phyloP scores from a whole-genome alignment of 1,139 yeast genomes.

The Pichia sp. region DNA sequence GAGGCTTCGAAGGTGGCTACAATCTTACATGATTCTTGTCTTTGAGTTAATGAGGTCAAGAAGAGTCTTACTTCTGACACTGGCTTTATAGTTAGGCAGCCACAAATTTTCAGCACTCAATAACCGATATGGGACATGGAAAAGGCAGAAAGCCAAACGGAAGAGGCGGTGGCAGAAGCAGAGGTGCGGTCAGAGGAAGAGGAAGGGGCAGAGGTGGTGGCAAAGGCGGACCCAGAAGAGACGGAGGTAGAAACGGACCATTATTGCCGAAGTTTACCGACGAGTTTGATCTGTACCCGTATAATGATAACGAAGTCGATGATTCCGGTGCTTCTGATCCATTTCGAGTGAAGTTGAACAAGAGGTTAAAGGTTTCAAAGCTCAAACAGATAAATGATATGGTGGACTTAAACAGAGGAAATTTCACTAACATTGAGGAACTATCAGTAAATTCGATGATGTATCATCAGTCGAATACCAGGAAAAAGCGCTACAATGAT shows the following conservation, averaged over 20 bases:
- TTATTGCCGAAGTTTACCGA: conserved; percentile 24
- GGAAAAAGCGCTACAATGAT: conserved; percentile 25
- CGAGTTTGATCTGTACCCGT: conserved; percentile 8
- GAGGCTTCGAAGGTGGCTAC: neutral
- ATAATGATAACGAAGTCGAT: conserved; percentile 10
- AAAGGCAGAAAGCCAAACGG: neutral
- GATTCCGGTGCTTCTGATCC: conserved; percentile 9
- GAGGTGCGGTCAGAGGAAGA: conserved; percentile 11
- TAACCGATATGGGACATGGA: conserved; percentile 2
- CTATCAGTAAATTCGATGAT: conserved; percentile 24
- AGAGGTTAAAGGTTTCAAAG: conserved; percentile 10
- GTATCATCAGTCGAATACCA: conserved; percentile 30
- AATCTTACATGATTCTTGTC: neutral
- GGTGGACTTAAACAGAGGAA: conserved; percentile 18
- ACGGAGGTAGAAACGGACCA: conserved; percentile 24
- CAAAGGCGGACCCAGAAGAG: conserved; percentile 25
- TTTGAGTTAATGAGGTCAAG: neutral
- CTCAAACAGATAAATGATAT: conserved; percentile 15
- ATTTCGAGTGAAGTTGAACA: conserved; percentile 8
- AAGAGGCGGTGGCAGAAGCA: conserved; percentile 22
- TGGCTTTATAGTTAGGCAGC: too few species aligned
- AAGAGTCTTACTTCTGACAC: neutral
- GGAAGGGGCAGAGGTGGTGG: conserved; percentile 30
- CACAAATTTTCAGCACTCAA: neutral
- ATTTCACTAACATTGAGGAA: conserved; percentile 29